Base-by-base conservation (phyloP, 768 basidiomycete species). In the Hirschioporus abietinus region DNA sequence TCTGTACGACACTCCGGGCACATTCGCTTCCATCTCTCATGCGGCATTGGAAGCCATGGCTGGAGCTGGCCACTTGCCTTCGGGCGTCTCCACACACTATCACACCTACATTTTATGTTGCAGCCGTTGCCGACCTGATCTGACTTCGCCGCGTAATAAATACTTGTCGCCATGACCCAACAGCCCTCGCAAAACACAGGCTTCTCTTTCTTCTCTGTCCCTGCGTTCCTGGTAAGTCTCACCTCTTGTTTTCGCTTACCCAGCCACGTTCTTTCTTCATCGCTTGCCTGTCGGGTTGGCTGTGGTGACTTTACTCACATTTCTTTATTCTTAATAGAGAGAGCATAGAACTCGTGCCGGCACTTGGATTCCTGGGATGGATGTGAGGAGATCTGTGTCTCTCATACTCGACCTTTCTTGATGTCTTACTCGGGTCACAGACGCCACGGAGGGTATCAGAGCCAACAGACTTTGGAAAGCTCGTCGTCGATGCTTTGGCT, bases 381-480 rank as follows among this genome's bases (percentile, higher is more conserved):
- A 52, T 1, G 42, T 52, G 12, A 52, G 42, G 42, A 52, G 1
- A 1, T 52, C 42, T 15, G 42, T 20, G 30, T 52, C 42, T 6
- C 3, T 20, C 42, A n/a, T 52, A 10, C 42, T 15, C 42, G 42
- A 52, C 42, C 30, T 30, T 30, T 8, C 30, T 15, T 52, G 42
- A 52, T 52, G 42, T 52, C 42, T 52, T 52, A 52, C 42, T 52
- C 42, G 42, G 42, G 15, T 52, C 42, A 20, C 42, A 52, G 42
- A 20, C 42, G 42, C 42, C 42, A 52, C 42, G 42, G 42, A 52
- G 42, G 42, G 42, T 52, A 52, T 52, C 42, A 6, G 42, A 52
- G 42, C 42, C 42, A 52, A 91, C 89, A 18, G 81, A 89, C 77
- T 92, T 85, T 70, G 81, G 80, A 17, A 76, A 81, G 20, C 86